phyloP scores from a whole-genome alignment of 176 grass and related monocot genomes.

The Aechmea fasciata region DNA sequence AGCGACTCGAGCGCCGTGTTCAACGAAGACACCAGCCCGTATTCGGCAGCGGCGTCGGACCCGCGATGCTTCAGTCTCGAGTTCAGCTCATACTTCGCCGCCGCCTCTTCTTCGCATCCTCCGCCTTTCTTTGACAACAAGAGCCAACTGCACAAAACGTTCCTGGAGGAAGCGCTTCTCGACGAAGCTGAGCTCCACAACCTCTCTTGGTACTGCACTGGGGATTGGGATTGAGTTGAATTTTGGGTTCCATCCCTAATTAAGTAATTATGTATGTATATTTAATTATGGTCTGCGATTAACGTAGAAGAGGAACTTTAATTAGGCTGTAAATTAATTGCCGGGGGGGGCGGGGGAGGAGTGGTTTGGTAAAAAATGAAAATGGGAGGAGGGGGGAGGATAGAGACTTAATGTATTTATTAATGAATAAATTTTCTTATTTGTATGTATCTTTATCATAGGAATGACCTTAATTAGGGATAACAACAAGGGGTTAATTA shows the following conservation, averaged over 20 bases:
- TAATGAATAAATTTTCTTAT: slow-evolving; percentile 16
- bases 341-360: background rate
- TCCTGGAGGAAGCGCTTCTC: slow-evolving; percentile 14
- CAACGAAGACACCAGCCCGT: slow-evolving; percentile 38
- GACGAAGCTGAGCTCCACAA: slow-evolving; percentile 7
- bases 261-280: background rate
- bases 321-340: background rate
- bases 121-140: slow-evolving; percentile 21
- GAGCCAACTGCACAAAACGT: slow-evolving; percentile 18
- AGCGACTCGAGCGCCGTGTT: slow-evolving; percentile 51
- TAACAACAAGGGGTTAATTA: background rate
- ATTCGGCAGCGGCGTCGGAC: slow-evolving; percentile 22
- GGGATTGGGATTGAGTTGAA: background rate
- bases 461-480: slow-evolving; percentile 24
- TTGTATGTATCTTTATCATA: slow-evolving; percentile 21
- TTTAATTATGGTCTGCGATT: background rate
- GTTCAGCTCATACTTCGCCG: slow-evolving; percentile 28
- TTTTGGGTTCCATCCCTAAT: background rate
- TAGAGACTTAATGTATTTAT: background rate
- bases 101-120: slow-evolving; percentile 14
- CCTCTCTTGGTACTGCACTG: slow-evolving; percentile 33
- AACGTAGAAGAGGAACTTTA: background rate
- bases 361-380: slow-evolving; percentile 4
- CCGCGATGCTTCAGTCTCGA: slow-evolving; percentile 13
- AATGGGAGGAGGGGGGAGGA: background rate